Conservation (phyloP, 2,329 filamentous ascomycete genomes). For the Ramularia collo-cygni region DNA sequence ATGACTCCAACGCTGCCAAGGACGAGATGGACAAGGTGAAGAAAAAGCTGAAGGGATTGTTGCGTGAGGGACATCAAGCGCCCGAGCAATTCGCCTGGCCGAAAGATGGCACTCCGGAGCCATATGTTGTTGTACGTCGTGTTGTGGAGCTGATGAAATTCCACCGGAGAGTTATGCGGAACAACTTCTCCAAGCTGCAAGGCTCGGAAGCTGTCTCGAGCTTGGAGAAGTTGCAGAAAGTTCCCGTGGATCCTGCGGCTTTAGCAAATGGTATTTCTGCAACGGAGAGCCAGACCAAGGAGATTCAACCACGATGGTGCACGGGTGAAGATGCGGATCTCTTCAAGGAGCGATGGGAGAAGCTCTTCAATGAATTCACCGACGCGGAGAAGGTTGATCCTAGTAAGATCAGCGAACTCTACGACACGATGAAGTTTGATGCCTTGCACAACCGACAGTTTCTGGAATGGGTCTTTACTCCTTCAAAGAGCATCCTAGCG, state of each 20-base stretch:
- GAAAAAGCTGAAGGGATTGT: conserved; percentile 91
- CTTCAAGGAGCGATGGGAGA: conserved; percentile 97
- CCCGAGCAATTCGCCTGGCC: conserved; percentile 98
- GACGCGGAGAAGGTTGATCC: conserved; percentile 97
- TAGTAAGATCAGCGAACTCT: conserved; percentile 96
- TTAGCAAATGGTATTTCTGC: background rate
- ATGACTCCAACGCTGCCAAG: conserved; percentile 97
- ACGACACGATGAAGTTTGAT: conserved; percentile 99
- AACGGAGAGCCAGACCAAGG: conserved; percentile 15
- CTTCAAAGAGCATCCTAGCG: conserved; percentile 68
- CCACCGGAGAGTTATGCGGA: conserved; percentile 86
- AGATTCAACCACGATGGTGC: conserved; percentile 87
- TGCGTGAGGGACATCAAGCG: conserved; percentile 87
- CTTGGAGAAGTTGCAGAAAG: conserved; percentile 44
- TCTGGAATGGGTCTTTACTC: conserved; percentile 94
- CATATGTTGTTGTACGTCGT: conserved; percentile 82
- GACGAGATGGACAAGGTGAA: conserved; percentile 99
- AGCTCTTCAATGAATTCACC: conserved; percentile 92
- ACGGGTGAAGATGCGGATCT: conserved; percentile 90
- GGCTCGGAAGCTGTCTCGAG: conserved; percentile 56
- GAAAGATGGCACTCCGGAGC: conserved; percentile 81
- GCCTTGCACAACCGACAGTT: conserved; percentile 95
- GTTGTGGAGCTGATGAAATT: conserved; percentile 98
- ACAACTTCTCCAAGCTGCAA: conserved; percentile 77
- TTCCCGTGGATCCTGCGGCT: conserved; percentile 32